Evolutionary conservation across 2,329 filamentous ascomycete species (phyloP).

Genomic region (Colletotrichum costaricense): DNA sequence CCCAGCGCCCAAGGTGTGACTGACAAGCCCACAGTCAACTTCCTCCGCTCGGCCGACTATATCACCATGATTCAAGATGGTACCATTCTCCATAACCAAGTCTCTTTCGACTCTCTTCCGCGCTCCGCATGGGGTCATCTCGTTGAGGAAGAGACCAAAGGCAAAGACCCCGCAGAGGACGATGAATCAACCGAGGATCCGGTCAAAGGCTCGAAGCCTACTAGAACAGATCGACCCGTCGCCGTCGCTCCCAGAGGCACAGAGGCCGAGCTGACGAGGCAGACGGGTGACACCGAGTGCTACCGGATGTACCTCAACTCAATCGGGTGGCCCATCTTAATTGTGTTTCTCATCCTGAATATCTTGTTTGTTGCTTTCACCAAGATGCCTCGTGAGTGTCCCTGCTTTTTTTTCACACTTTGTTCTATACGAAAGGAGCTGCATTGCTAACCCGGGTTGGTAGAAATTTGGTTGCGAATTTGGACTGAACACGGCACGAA

Average conservation of each 20-base stretch:
- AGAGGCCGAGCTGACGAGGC: constrained; percentile 41
- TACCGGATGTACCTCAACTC: constrained; percentile 44
- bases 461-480: constrained; percentile 47
- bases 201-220: background rate
- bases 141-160: constrained; percentile 17
- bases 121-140: constrained; percentile 36
- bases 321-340: constrained; percentile 39
- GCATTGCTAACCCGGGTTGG: background rate
- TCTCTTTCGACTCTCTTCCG: constrained; percentile 37
- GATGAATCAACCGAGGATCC: background rate
- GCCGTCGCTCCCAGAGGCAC: background rate
- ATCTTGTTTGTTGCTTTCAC: constrained; percentile 38
- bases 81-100: constrained; percentile 40
- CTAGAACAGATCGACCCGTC: background rate
- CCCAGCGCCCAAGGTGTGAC: background rate
- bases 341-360: constrained; percentile 35
- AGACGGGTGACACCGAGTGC: constrained; percentile 43
- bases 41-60: constrained; percentile 39
- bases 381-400: constrained; percentile 42
- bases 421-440: background rate
- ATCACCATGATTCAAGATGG: constrained; percentile 41
- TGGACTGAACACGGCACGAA: constrained; percentile 42
- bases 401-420: background rate
- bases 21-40: constrained; percentile 37
- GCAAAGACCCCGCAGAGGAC: background rate